Evolutionary conservation across 768 basidiomycete genomes (phyloP), one percentile per base, ranked within the genome.

Genomic region (Panaeolus cyanescens): DNA sequence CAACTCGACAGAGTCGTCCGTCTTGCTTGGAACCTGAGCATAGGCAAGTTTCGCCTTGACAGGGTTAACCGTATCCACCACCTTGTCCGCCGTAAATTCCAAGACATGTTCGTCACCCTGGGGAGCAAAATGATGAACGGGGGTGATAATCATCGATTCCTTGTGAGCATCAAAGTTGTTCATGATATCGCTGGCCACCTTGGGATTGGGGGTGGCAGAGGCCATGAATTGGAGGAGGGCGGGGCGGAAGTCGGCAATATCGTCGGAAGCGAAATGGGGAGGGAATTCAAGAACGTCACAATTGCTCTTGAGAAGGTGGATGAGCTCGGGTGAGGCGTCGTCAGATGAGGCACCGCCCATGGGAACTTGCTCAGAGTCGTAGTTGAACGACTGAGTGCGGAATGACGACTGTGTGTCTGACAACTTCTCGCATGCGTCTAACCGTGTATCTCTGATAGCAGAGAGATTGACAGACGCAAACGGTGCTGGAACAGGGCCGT

Each of bases 31-130:
- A 9, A 95, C 87, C 70, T 96, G 93, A 19, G 92, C 79, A 71
- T 94, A 96, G 0, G 89, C 90, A 60, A 95, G 74, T 60, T 82
- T 83, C 1, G 88, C 88, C 77, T 92, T 91, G 69, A 95, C 93
- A 9, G 94, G 90, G 65, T 82, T 87, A 59, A 93, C 83, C 2
- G 95, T 73, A 62, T 90, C 91, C 6, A 92, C 93, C 15, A 92
- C 91, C 60, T 85, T 84, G 64, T 80, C 70, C 36, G 89, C 81
- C 25, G 69, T 61, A 59, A 83, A 76, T 42, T 78, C 77, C 22
- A 72, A 36, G 31, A 77, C 64, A 4, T 73, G 63, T 12, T 79
- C 74, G 20, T 74, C 77, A 22, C 76, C 72, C 5, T 62, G 33
- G 6, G 78, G 79, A 17, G 84, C 81, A 56, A 86, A 79, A 59